Conservation (phyloP, 768 basidiomycete genomes). For the Agrocybe pediades region DNA sequence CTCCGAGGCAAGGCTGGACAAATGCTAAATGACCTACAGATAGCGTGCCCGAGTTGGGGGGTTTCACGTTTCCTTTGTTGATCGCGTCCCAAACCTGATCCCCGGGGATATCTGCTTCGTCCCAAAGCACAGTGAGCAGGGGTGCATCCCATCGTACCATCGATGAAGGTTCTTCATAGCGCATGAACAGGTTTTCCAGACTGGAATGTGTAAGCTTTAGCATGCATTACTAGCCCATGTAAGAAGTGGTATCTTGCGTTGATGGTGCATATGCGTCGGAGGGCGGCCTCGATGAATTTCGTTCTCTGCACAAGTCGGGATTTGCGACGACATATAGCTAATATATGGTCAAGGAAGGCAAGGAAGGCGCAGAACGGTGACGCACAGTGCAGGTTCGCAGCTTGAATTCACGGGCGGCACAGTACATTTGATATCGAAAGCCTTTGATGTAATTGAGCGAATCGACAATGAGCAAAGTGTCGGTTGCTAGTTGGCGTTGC, state of each 20-base stretch:
- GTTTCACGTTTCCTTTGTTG: slow-evolving; percentile 78
- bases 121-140: slow-evolving; percentile 81
- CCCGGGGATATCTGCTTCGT: slow-evolving; percentile 64
- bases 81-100: slow-evolving; percentile 81
- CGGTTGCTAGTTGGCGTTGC: slow-evolving; percentile 68
- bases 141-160: slow-evolving; percentile 99
- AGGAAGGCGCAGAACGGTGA: slow-evolving; percentile 1
- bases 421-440: slow-evolving; percentile 97
- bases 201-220: slow-evolving; percentile 36
- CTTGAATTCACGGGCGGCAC: slow-evolving; percentile 87
- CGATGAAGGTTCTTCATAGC: slow-evolving; percentile 96
- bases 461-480: slow-evolving; percentile 88
- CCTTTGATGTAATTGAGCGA: slow-evolving; percentile 98
- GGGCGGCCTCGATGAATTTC: slow-evolving; percentile 63
- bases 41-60: slow-evolving; percentile 83
- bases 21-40: slow-evolving; percentile 39
- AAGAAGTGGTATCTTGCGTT: slow-evolving; percentile 57
- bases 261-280: slow-evolving; percentile 58
- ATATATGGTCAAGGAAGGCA: slow-evolving; percentile 10
- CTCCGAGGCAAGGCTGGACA: neutral
- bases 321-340: slow-evolving; percentile 79
- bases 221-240: neutral
- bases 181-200: slow-evolving; percentile 81
- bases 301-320: slow-evolving; percentile 72
- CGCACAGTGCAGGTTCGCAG: slow-evolving; percentile 86